These are phyloP conservation scores for Ogataea ganodermae DNA, from an alignment of 805 yeast genomes.

Conservation along the genomic window DNA sequence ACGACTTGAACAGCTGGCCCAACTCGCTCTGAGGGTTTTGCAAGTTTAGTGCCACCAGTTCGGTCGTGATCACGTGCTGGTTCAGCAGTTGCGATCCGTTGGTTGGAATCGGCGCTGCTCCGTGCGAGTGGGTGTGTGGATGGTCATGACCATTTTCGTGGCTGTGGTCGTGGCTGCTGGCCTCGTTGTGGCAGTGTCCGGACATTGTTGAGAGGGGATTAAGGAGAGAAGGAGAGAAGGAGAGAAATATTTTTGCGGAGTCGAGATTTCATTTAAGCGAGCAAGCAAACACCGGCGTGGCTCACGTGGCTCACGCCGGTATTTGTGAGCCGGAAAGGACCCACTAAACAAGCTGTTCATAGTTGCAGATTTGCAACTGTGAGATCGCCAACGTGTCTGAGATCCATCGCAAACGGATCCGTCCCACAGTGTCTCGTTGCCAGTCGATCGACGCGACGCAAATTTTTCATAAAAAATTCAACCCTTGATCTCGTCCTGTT, in stretches of 20 bases:
- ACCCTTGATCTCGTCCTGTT: neutral
- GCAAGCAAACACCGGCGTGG: no score
- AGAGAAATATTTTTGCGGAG: neutral
- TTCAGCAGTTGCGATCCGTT: slow-evolving; percentile 66
- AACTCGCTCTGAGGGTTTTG: slow-evolving; percentile 52
- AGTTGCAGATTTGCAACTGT: no score
- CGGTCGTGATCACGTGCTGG: slow-evolving; percentile 57
- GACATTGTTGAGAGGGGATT: slow-evolving; percentile 18
- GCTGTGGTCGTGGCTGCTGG: slow-evolving; percentile 16
- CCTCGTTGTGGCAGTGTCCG: slow-evolving; percentile 23
- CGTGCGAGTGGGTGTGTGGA: slow-evolving; percentile 40
- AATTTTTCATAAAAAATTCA: neutral
- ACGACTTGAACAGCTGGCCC: slow-evolving; percentile 52
- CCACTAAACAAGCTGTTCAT: no score
- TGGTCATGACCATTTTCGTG: slow-evolving; percentile 29
- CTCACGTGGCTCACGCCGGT: no score
- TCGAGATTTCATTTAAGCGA: neutral
- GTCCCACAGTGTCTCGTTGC: neutral
- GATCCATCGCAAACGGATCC: neutral
- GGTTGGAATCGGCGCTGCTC: slow-evolving; percentile 71
- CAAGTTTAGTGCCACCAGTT: slow-evolving; percentile 65
- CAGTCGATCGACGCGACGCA: neutral
- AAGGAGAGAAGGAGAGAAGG: neutral
- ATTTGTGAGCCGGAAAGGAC: no score
- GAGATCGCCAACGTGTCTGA: no score